Base-by-base conservation (phyloP, 352 stramenopile genomes). In the Globisporangium cylindrosporum region DNA sequence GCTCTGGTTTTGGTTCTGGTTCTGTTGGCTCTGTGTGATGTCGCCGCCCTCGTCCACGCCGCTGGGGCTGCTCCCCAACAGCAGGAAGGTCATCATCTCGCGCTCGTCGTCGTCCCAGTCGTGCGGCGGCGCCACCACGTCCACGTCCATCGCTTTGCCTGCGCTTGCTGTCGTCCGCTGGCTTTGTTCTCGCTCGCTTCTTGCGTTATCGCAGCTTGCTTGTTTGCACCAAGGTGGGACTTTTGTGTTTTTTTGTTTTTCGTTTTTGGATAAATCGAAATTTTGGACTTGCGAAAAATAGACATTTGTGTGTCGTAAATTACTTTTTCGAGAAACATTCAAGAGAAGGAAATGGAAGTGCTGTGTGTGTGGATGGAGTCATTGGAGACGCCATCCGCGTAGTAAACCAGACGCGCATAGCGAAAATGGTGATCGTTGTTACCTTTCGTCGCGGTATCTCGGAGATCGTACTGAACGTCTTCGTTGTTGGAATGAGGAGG, bases 101-200 rank as follows among this genome's bases (percentile, higher is more conserved):
- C 59, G 46, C 36, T 70, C 65, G 3, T 66, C 65, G 46, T 70
- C 65, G 48, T 59, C 51, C 65, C 65, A 70, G 65, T 70, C 65
- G 25, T 24, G 55, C 46, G 18, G 55, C 57, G 43, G 27, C 34
- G 51, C 9, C 56, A 32, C 18, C 56, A 62, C 56, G 32, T 62
- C n/a, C 20, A 10, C 29, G 29, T 62, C 32, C 56, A 49, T 62
- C 32, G 54, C 27, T 2, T 41, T 15, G 15, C 18, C 8, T 10
- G 18, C 25, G 48, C 22, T n/a, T 57, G 12, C n/a, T 22, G n/a
- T 34, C 51, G 14, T 59, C 24, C 14, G 14, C 32, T 59, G 22
- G 10, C 12, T 29, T 32, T 25, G 14, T 20, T 51, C 34, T 38
- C 4, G 4, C 24, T 18, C 18, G 10, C 14, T 7, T 51, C 43